phyloP scores from a whole-genome alignment of 1,284 basidiomycete genomes.

The Ceratorhiza oryzae-sativae region DNA sequence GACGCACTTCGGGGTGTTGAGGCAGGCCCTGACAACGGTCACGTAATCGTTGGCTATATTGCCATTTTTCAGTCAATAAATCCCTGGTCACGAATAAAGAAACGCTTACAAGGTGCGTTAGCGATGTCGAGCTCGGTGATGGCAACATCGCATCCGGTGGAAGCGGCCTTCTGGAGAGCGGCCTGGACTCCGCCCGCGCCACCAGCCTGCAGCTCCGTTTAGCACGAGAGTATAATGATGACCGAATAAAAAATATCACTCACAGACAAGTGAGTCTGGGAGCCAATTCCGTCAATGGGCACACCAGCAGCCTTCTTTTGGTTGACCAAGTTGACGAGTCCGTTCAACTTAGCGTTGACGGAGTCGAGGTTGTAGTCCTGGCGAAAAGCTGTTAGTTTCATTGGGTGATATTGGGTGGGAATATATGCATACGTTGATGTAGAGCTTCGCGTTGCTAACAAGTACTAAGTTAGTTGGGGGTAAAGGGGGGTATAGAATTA shows the following conservation, averaged over 20 bases:
- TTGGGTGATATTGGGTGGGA: too few relatives aligned
- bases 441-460: constrained; percentile 42
- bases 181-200: constrained; percentile 63
- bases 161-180: constrained; percentile 22
- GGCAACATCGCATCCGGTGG: constrained; percentile 41
- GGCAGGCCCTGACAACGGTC: constrained; percentile 26
- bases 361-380: constrained; percentile 29
- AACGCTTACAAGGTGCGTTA: not conserved
- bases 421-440: constrained; percentile 35
- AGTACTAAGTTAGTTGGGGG: not conserved
- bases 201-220: constrained; percentile 50
- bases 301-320: constrained; percentile 26
- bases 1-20: constrained; percentile 13
- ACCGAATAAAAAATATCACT: constrained; percentile 51
- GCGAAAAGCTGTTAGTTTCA: not conserved
- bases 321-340: constrained; percentile 37
- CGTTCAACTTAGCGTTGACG: constrained; percentile 36
- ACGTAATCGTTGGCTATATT: not conserved
- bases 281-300: constrained; percentile 40
- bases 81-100: not conserved
- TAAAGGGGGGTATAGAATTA: not conserved
- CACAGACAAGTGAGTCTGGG: constrained; percentile 30
- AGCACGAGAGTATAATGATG: not conserved
- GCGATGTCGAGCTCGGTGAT: constrained; percentile 43
- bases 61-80: not conserved